These are phyloP conservation scores for Aspergillus wentii DNA, from an alignment of 495 filamentous ascomycete species.

Conservation along the genomic window DNA sequence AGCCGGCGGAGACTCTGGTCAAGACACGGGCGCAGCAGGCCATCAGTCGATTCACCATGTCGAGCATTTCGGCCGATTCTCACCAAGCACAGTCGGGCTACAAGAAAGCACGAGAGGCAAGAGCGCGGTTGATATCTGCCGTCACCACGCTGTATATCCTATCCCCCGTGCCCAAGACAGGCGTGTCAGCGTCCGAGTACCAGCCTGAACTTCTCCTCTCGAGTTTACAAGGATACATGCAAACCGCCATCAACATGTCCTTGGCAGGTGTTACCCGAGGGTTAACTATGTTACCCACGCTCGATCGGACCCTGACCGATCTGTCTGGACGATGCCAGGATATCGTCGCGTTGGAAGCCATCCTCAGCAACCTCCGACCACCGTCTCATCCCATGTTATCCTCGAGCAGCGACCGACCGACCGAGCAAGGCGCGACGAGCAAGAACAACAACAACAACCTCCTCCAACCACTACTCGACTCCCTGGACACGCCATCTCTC, in stretches of 20 bases:
- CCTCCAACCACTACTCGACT: slow-evolving; percentile 65
- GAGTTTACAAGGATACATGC: slow-evolving; percentile 75
- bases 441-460: slow-evolving; percentile 46
- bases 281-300: slow-evolving; percentile 71
- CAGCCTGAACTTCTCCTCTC: slow-evolving; percentile 68
- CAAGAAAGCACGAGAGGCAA: slow-evolving; percentile 74
- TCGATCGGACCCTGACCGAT: slow-evolving; percentile 79
- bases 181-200: slow-evolving; percentile 21
- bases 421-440: slow-evolving; percentile 3
- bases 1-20: slow-evolving; percentile 65
- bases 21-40: slow-evolving; percentile 70
- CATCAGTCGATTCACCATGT: slow-evolving; percentile 78
- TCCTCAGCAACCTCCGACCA: slow-evolving; percentile 62
- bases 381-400: slow-evolving; percentile 60
- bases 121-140: slow-evolving; percentile 67
- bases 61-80: slow-evolving; percentile 41
- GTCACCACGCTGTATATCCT: slow-evolving; percentile 77
- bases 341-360: slow-evolving; percentile 76
- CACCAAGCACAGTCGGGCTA: slow-evolving; percentile 56
- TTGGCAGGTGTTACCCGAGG: slow-evolving; percentile 65
- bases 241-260: slow-evolving; percentile 68
- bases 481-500: slow-evolving; percentile 81
- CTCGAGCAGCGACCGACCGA: slow-evolving; percentile 7
- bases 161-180: slow-evolving; percentile 49
- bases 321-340: slow-evolving; percentile 84